Conservation (phyloP, 225 moss, liverwort and hornwort genomes). For the Neckera pumila region DNA sequence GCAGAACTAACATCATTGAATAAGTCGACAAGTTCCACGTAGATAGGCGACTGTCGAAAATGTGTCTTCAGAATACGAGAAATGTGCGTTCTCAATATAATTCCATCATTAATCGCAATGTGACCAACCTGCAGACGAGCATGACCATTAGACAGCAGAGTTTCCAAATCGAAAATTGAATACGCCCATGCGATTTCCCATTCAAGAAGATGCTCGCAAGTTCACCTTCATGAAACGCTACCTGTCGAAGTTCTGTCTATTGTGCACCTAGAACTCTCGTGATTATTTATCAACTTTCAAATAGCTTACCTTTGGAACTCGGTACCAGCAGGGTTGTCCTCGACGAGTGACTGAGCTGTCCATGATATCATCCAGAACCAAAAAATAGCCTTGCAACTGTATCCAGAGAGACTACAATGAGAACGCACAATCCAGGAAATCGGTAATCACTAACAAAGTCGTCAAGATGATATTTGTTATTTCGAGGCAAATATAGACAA, state of each 20-base stretch:
- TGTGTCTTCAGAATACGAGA: constrained; percentile 83
- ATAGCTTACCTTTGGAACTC: constrained; percentile 64
- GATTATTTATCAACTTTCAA: not conserved
- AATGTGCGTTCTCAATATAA: constrained; percentile 71
- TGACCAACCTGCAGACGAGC: constrained; percentile 55
- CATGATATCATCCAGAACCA: constrained; percentile 96
- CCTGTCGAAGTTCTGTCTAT: not conserved
- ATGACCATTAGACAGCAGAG: not conserved
- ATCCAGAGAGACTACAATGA: not conserved
- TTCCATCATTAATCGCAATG: constrained; percentile 87
- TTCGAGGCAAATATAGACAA: not conserved
- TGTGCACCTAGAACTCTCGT: not conserved
- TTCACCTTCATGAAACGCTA: not conserved
- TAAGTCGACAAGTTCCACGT: constrained; percentile 67
- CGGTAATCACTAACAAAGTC: not conserved
- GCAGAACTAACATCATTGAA: constrained; percentile 50
- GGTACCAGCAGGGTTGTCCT: constrained; percentile 93
- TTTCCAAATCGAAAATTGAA: not conserved
- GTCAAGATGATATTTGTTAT: not conserved
- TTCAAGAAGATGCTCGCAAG: not conserved
- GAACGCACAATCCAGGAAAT: not conserved
- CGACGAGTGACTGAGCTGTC: constrained; percentile 78
- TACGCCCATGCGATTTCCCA: not conserved
- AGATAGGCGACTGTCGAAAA: constrained; percentile 65
- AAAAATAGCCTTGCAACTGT: constrained; percentile 89